Evolutionary conservation across 176 grass and related monocot genomes (phyloP), one percentile per base, ranked within the genome.

Genomic region (Ampelocalamus luodianensis): DNA sequence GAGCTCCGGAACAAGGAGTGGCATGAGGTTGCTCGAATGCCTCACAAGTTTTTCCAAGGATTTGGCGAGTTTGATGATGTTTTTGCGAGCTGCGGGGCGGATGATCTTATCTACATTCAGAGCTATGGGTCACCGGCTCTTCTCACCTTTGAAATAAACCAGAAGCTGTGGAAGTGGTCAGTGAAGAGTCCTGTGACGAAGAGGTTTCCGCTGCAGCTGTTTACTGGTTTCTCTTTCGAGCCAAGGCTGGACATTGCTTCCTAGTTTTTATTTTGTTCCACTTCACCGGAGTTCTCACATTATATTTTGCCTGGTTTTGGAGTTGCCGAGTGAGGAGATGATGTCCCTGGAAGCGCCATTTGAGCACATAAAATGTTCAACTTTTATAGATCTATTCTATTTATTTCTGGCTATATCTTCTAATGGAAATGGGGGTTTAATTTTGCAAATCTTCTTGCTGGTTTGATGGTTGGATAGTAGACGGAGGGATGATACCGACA

Each of bases 1-100:
- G 94, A 94, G 63, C 84, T 97, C 68, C 75, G 62, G 58, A 86
- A 85, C 46, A 90, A 92, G 76, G 88, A 83, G 59, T 97, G 94
- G 94, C 74, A 50, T 44, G 92, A 94, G 64, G 83, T 97, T 77
- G 83, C 94, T 85, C 83, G 86, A 61, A 97, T 97, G 94, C 94
- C 94, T 77, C 90, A 90, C 63, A 97, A 89, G 72, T 94, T 91
- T 74, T 97, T 97, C 68, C 94, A 97, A 68, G 94, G 94, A 76
- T 97, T 97, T 82, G 94, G 92, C 0, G 94, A 97, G 83, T 90
- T 97, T 1, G 92, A 97, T 8, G 94, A 97, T 37, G 88, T 97
- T 72, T 97, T 97, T 87, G 90, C 90, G 1, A 97, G 94, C 82
- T 89, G 90, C 3, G 94, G 94, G 39, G 76, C 88, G 6, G 94